Evolutionary conservation across 2,329 filamentous ascomycete genomes (phyloP).

Genomic region (Magnaporthiopsis rhizophila): DNA sequence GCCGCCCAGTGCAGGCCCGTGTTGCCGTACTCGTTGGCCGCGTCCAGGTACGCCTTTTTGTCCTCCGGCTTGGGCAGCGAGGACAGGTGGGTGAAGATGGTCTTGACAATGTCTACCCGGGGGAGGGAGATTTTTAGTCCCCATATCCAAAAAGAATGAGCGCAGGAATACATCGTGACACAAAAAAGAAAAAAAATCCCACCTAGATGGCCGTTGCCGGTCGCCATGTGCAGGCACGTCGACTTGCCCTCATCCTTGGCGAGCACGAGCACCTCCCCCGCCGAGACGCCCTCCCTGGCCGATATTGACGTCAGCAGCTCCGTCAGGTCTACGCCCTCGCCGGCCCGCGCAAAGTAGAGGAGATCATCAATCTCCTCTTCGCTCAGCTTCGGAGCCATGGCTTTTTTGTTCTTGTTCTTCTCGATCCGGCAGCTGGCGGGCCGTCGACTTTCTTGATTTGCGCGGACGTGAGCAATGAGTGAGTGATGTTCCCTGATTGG

Average conservation of each 20-base stretch:
- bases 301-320: constrained; percentile 50
- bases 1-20: constrained; percentile 92
- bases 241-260: constrained; percentile 69
- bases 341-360: constrained; percentile 74
- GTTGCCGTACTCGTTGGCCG: constrained; percentile 74
- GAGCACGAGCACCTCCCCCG: constrained; percentile 58
- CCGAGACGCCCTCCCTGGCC: constrained; percentile 49
- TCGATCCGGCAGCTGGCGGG: background rate
- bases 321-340: constrained; percentile 64
- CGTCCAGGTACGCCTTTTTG: constrained; percentile 51
- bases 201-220: constrained; percentile 83
- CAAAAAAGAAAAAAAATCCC: constrained; percentile 23
- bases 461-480: background rate
- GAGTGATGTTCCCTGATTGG: background rate
- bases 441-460: background rate
- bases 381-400: constrained; percentile 47
- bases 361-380: constrained; percentile 87
- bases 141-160: background rate
- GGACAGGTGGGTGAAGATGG: constrained; percentile 34
- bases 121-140: background rate
- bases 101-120: constrained; percentile 33
- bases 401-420: background rate
- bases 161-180: constrained; percentile 7
- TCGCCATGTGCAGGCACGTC: constrained; percentile 84
- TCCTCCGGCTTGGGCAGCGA: constrained; percentile 28